Conservation (phyloP, 164 flowering plant genomes). For the Vitis cinerea region DNA sequence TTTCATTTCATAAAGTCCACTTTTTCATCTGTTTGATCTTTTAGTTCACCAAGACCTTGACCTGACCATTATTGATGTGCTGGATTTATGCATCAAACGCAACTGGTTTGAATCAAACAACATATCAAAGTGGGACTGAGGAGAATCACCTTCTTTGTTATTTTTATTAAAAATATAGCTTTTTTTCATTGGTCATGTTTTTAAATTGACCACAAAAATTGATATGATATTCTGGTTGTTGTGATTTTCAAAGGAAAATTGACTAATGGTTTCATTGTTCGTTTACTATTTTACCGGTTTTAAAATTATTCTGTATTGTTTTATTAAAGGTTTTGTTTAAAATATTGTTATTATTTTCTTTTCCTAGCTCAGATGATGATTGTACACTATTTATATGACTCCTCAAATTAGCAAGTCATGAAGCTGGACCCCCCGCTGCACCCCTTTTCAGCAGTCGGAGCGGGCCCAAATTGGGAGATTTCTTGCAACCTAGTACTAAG, state of each 20-base stretch:
- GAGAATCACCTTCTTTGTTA: too few species aligned
- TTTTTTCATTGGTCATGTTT: too few species aligned
- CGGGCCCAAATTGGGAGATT: too few species aligned
- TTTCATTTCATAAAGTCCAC: neutral
- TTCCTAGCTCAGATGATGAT: neutral
- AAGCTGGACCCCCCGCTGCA: too few species aligned
- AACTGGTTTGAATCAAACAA: neutral
- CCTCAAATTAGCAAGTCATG: too few species aligned
- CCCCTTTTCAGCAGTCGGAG: too few species aligned
- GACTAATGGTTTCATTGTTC: neutral
- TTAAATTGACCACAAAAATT: neutral
- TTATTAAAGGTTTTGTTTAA: neutral
- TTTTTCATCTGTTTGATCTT: neutral
- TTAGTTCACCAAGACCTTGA: neutral
- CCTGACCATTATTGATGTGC: neutral
- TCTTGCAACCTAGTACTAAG: too few species aligned
- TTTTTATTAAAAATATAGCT: too few species aligned
- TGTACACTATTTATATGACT: too few species aligned
- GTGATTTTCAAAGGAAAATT: neutral
- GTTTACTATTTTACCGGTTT: neutral
- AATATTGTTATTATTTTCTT: neutral
- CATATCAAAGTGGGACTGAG: neutral
- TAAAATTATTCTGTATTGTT: neutral
- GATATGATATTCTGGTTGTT: neutral
- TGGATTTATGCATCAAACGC: neutral